These are phyloP conservation scores for Flaveria linearis DNA, from an alignment of 129 eudicot genomes.

Conservation along the genomic window DNA sequence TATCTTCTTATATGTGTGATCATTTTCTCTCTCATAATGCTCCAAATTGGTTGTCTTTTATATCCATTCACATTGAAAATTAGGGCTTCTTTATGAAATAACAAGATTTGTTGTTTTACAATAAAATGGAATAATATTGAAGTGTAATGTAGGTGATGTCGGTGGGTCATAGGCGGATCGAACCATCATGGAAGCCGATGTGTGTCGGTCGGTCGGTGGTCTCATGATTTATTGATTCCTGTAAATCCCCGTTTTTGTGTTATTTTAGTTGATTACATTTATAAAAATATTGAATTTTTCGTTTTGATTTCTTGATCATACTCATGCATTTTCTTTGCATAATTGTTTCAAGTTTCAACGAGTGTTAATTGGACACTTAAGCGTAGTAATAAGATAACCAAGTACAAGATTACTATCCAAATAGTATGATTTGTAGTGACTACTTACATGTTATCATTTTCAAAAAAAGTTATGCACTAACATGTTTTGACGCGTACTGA, in stretches of 20 bases:
- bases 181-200: slow-evolving; percentile 31
- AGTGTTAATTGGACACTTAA: no score
- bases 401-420: no score
- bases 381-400: no score
- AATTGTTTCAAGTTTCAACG: no score
- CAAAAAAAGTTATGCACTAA: no score
- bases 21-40: slow-evolving; percentile 9
- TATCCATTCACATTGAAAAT: slow-evolving; percentile 42
- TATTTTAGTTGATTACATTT: no score
- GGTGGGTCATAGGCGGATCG: slow-evolving; percentile 27
- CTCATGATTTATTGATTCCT: neutral
- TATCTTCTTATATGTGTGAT: neutral
- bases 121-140: slow-evolving; percentile 8
- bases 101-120: slow-evolving; percentile 29
- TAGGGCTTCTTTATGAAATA: neutral
- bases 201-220: slow-evolving; percentile 33
- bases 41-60: slow-evolving; percentile 39
- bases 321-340: no score
- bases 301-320: no score
- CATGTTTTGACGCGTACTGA: no score
- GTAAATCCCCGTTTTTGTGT: neutral
- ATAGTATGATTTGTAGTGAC: no score
- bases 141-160: slow-evolving; percentile 10
- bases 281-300: no score
- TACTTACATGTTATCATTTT: no score